A percentile compares a stretch with the other conserved stretches of the same genome.
Conservation (phyloP, 2,329 filamentous ascomycete species). For the Penicillium sumatraense region DNA sequence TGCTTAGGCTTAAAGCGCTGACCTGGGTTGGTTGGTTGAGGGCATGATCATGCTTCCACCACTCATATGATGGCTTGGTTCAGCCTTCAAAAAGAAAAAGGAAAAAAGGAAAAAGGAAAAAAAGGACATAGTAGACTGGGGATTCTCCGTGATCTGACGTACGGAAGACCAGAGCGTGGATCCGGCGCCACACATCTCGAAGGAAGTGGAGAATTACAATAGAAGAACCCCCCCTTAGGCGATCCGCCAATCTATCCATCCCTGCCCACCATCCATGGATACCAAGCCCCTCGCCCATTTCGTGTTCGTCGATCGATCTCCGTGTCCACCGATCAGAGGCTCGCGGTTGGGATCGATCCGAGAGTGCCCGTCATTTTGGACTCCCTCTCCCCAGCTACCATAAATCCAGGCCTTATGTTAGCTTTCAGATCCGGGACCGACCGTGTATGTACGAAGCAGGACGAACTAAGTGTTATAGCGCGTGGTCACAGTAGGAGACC, state of each 20-base stretch:
- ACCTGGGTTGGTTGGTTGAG: constrained; percentile 9
- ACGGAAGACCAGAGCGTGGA: constrained; percentile 17
- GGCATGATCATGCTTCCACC: constrained; percentile 19
- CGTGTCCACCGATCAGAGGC: constrained; percentile 25
- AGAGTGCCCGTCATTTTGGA: constrained; percentile 7
- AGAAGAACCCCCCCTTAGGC: constrained; percentile 23
- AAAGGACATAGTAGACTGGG: not conserved
- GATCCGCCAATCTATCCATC: constrained; percentile 20
- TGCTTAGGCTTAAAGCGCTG: constrained; percentile 27
- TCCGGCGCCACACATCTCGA: constrained; percentile 26
- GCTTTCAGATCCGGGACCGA: not conserved
- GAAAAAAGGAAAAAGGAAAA: not conserved
- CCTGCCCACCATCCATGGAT: constrained; percentile 23
- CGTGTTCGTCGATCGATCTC: constrained; percentile 27
- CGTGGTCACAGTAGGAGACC: not conserved
- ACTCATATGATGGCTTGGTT: constrained; percentile 4
- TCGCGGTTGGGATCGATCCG: constrained; percentile 22
- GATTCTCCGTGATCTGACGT: constrained; percentile 24
- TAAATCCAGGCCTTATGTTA: not conserved
- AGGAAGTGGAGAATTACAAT: constrained; percentile 27
- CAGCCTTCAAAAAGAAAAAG: constrained; percentile 1
- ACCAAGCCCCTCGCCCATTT: constrained; percentile 14
- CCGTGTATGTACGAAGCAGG: not conserved
- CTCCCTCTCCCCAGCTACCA: not conserved
- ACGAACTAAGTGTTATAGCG: not conserved